phyloP scores from a whole-genome alignment of 495 filamentous ascomycete genomes.

The Penicillium manginii region DNA sequence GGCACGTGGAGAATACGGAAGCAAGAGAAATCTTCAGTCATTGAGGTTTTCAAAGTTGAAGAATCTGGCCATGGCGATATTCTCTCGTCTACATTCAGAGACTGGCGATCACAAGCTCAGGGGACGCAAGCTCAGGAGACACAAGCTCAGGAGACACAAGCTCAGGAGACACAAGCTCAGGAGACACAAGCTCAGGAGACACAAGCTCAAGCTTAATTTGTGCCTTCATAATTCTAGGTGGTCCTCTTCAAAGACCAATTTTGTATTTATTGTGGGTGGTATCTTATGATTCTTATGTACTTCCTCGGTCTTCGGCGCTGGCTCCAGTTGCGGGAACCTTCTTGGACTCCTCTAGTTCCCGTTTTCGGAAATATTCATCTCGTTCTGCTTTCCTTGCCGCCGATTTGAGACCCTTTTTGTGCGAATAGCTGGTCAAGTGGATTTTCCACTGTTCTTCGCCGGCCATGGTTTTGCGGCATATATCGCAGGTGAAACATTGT shows the following conservation, averaged over 20 bases:
- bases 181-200: too few relatives aligned
- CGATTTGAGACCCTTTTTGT: conserved; percentile 51
- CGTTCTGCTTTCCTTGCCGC: conserved; percentile 35
- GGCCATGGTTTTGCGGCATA: conserved; percentile 69
- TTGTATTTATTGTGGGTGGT: neutral
- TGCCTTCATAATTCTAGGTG: neutral
- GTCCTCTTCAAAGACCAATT: neutral
- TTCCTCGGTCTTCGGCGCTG: neutral
- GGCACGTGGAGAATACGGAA: conserved; percentile 85
- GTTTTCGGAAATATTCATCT: conserved; percentile 34
- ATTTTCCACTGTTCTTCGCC: conserved; percentile 74
- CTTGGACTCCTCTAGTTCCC: conserved; percentile 21
- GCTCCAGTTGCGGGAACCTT: conserved; percentile 2
- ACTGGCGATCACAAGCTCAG: conserved; percentile 59
- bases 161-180: too few relatives aligned
- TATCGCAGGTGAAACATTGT: conserved; percentile 62
- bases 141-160: too few relatives aligned
- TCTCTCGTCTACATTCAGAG: conserved; percentile 73
- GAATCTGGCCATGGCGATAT: conserved; percentile 76
- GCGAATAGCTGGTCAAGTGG: conserved; percentile 71
- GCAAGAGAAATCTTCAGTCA: conserved; percentile 51
- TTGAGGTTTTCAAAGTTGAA: conserved; percentile 74
- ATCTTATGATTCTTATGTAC: neutral
- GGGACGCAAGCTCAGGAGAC: too few relatives aligned
- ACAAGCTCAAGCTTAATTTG: neutral